Percentiles rank a stretch among this genome's conserved stretches.
These are phyloP conservation scores for Colletotrichum sp. DNA, from an alignment of 2,329 filamentous ascomycete species.

Conservation along the genomic window DNA sequence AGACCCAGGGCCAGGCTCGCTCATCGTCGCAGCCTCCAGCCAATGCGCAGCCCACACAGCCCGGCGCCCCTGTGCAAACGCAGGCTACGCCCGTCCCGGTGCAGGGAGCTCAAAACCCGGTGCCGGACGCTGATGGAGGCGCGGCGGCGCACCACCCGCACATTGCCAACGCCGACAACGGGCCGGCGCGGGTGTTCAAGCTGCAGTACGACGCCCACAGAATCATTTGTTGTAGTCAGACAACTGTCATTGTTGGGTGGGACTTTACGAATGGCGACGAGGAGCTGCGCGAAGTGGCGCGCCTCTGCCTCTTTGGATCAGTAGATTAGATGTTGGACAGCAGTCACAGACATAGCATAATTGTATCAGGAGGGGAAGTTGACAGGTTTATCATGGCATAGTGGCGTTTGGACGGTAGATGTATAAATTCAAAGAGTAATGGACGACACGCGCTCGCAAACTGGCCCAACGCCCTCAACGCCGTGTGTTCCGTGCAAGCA, in stretches of 20 bases:
- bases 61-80: slow-evolving; percentile 17
- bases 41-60: background rate
- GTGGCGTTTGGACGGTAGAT: background rate
- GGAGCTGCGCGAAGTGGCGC: slow-evolving; percentile 77
- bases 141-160: slow-evolving; percentile 47
- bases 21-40: background rate
- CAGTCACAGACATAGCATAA: slow-evolving; percentile 16
- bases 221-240: slow-evolving; percentile 94
- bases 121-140: slow-evolving; percentile 24
- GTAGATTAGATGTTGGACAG: slow-evolving; percentile 48
- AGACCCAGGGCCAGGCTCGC: background rate
- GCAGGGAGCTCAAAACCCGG: slow-evolving; percentile 11
- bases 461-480: background rate
- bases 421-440: background rate
- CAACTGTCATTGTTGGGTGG: slow-evolving; percentile 92
- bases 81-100: slow-evolving; percentile 16
- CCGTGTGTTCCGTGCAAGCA: background rate
- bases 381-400: background rate
- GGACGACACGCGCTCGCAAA: background rate
- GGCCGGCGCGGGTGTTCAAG: slow-evolving; percentile 81
- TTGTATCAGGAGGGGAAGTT: background rate
- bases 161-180: slow-evolving; percentile 49
- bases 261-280: slow-evolving; percentile 91
- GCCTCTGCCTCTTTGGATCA: slow-evolving; percentile 82
- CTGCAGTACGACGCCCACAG: slow-evolving; percentile 92